Evolutionary conservation across 129 eudicot genomes (phyloP), one percentile per base, ranked within the genome.

Genomic region (Arctium minus): DNA sequence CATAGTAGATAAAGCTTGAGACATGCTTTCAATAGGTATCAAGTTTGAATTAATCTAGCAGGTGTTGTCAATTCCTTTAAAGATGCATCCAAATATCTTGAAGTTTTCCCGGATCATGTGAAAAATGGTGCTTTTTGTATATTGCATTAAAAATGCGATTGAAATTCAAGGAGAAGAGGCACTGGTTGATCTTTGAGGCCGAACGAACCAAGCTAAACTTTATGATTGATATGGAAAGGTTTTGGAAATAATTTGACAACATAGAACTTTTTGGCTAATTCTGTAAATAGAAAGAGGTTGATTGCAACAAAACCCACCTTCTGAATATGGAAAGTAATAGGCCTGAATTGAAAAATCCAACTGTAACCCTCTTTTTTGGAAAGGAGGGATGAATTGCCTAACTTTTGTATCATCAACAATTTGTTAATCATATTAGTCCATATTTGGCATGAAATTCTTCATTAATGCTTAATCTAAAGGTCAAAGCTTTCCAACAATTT

Each of bases 271-370:
- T 82, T 75, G 46, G 67, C 76, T 32, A 33, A 36, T 67, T 36
- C 1, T 82, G 62, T 42, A 67, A 33, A 76, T 69, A 69, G 60
- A 76, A 82, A 69, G 64, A 53, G 17, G 72, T 36, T 56, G 62
- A 29, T 72, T 72, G 73, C 18, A 50, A 18, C 60, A 72, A 33
- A 53, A 22, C 42, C 17, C 75, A 40, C 64, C 53, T 40, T 65
- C 74, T 72, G 18, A 18, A 50, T 72, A 80, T 80, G 39, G 83
- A 80, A 75, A 75, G 80, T 27, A 36, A 5, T n/a, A 80, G 17
- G 70, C 33, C 53, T 80, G 53, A 32, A 46, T 68, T 65, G 37
- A 42, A 40, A 30, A 6, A 39, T 79, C 44, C 9, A 33, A n/a
- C 77, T 12, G 22, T 80, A 33, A 79, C 30, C 65, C 44, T 70